phyloP scores from a whole-genome alignment of 2,329 filamentous ascomycete species.

The Leptographium radiaticola region DNA sequence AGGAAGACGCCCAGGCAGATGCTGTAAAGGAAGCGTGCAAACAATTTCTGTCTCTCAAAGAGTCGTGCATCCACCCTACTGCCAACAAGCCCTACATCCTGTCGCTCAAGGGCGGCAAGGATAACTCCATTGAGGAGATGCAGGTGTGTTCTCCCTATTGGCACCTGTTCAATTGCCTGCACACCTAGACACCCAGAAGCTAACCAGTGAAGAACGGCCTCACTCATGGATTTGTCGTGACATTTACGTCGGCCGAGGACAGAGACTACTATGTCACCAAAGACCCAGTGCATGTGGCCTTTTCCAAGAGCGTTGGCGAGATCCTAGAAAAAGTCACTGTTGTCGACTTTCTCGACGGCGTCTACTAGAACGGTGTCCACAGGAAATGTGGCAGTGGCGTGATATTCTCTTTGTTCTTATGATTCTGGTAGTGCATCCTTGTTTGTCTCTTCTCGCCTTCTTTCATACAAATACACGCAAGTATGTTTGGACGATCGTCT shows the following conservation, averaged over 20 bases:
- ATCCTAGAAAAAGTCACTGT: constrained; percentile 1
- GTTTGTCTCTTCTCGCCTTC: not conserved
- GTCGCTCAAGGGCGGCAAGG: constrained; percentile 41
- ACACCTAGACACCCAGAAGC: not conserved
- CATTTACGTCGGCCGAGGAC: constrained; percentile 51
- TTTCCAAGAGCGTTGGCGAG: constrained; percentile 17
- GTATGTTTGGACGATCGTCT: not conserved
- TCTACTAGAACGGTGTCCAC: constrained; percentile 7
- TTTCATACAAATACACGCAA: not conserved
- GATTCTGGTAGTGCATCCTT: not conserved
- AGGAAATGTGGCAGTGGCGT: not conserved
- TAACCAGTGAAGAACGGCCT: constrained; percentile 38
- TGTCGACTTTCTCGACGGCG: constrained; percentile 4
- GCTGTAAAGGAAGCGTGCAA: constrained; percentile 16
- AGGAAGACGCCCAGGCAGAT: not conserved
- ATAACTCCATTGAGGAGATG: constrained; percentile 48
- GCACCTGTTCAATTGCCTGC: not conserved
- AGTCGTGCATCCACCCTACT: constrained; percentile 48
- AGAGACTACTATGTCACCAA: constrained; percentile 54
- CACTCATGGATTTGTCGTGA: constrained; percentile 55
- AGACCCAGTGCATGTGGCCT: constrained; percentile 50
- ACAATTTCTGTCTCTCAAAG: constrained; percentile 34
- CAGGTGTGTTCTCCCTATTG: constrained; percentile 30
- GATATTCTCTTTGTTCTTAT: not conserved
- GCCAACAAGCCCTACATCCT: constrained; percentile 48